These are phyloP conservation scores for Pseudogymnoascus sp. DNA, from an alignment of 2,329 filamentous ascomycete genomes.

Conservation along the genomic window DNA sequence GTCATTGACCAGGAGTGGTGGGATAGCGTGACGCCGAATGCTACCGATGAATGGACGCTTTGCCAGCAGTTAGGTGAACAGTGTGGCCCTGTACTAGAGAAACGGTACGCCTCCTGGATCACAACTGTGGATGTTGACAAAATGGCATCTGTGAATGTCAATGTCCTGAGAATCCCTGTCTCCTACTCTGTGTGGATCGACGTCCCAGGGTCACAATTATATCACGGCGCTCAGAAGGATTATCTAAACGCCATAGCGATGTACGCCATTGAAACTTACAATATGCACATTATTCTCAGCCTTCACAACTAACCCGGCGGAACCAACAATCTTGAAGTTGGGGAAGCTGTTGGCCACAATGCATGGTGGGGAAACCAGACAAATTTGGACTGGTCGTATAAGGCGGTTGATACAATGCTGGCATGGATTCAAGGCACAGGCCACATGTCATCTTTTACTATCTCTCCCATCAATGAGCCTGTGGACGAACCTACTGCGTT, in stretches of 20 bases:
- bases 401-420: conserved; percentile 27
- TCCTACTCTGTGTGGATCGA: conserved; percentile 31
- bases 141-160: conserved; percentile 26
- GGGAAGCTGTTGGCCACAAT: conserved; percentile 26
- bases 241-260: conserved; percentile 26
- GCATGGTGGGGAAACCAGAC: conserved; percentile 31
- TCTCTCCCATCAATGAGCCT: not conserved
- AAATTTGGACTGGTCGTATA: conserved; percentile 27
- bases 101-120: conserved; percentile 26
- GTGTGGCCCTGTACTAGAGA: conserved; percentile 25
- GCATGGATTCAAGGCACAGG: conserved; percentile 23
- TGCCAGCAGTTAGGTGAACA: conserved; percentile 25
- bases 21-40: conserved; percentile 27
- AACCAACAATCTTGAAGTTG: conserved; percentile 25
- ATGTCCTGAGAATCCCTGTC: conserved; percentile 29
- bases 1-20: conserved; percentile 25
- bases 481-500: not conserved
- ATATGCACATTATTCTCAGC: conserved; percentile 30
- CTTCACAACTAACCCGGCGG: conserved; percentile 19
- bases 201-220: conserved; percentile 27
- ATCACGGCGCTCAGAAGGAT: conserved; percentile 27
- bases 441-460: not conserved
- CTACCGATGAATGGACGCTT: conserved; percentile 29
- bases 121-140: conserved; percentile 27
- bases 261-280: conserved; percentile 29